Percentiles rank a stretch among this genome's conserved stretches.
Evolutionary conservation across 805 yeast species (phyloP).

Genomic region (Nakazawaea laoshanensis): DNA sequence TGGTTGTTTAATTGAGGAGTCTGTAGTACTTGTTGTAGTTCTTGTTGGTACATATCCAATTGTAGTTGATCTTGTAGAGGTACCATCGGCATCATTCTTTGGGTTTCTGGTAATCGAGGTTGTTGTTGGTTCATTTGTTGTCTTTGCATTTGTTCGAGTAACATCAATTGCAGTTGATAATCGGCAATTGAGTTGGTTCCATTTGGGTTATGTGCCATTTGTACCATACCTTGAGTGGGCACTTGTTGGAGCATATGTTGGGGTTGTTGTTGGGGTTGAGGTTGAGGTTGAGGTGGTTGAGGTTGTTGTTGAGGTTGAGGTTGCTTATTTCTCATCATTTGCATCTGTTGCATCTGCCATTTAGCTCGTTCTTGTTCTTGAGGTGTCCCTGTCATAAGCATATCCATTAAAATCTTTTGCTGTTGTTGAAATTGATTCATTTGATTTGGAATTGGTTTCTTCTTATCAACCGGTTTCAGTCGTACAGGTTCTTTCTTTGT

Average conservation of each 20-base stretch:
- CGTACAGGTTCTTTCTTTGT: background rate
- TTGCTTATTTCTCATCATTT: slow-evolving; percentile 6
- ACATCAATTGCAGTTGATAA: slow-evolving; percentile 7
- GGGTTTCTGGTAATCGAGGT: background rate
- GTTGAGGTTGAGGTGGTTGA: background rate
- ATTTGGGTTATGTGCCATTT: slow-evolving; percentile 8
- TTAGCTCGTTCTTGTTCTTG: slow-evolving; percentile 8
- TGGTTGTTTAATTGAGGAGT: background rate
- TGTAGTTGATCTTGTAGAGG: background rate
- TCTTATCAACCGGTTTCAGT: background rate
- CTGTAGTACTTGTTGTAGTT: background rate
- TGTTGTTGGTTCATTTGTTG: slow-evolving; percentile 6
- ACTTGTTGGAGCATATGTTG: background rate
- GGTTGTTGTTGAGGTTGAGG: slow-evolving; percentile 6
- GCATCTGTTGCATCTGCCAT: slow-evolving; percentile 8
- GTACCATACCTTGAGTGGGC: background rate
- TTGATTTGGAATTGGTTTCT: background rate
- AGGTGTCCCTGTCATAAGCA: slow-evolving; percentile 4
- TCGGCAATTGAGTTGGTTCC: slow-evolving; percentile 7
- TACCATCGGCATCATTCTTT: background rate
- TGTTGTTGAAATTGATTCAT: slow-evolving; percentile 8
- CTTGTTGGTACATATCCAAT: background rate
- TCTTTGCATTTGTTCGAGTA: slow-evolving; percentile 9
- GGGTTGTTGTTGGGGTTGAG: slow-evolving; percentile 3
- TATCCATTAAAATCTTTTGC: slow-evolving; percentile 3